phyloP scores from a whole-genome alignment of 164 flowering plant genomes.

The Magnolia sinica region DNA sequence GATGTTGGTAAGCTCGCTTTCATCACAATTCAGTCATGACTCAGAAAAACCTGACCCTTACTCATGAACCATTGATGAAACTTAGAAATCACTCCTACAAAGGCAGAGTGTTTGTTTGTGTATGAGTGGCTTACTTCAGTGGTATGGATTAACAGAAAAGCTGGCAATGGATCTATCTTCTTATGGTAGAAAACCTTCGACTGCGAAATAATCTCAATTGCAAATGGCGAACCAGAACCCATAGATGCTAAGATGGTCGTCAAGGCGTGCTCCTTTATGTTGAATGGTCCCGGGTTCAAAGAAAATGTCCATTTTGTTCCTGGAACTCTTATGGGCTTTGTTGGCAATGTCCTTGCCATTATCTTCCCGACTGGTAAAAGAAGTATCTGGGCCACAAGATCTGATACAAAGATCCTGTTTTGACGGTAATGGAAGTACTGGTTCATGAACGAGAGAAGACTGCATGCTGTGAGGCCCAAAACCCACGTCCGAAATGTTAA shows the following conservation, averaged over 20 bases:
- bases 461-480: constrained; percentile 8
- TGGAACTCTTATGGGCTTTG: constrained; percentile 26
- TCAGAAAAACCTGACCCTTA: too few species aligned
- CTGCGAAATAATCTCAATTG: constrained; percentile 11
- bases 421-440: constrained; percentile 11
- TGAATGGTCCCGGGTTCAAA: constrained; percentile 19
- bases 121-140: constrained; percentile 9
- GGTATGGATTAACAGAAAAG: constrained; percentile 6
- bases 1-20: too few species aligned
- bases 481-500: constrained; percentile 16
- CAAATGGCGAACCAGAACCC: constrained; percentile 12
- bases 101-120: too few species aligned
- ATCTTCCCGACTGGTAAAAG: constrained; percentile 17
- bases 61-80: too few species aligned
- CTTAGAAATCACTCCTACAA: too few species aligned
- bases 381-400: constrained; percentile 1
- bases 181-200: constrained; percentile 18
- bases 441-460: constrained; percentile 1
- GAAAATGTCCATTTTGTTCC: constrained; percentile 37
- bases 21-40: too few species aligned
- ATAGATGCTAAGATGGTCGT: constrained; percentile 15
- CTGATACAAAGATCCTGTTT: not conserved
- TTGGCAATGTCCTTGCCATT: constrained; percentile 55
- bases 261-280: constrained; percentile 20
- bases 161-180: constrained; percentile 9